Evolutionary conservation across 2,329 filamentous ascomycete species (phyloP).

Genomic region (Alternaria angustiovoidea): DNA sequence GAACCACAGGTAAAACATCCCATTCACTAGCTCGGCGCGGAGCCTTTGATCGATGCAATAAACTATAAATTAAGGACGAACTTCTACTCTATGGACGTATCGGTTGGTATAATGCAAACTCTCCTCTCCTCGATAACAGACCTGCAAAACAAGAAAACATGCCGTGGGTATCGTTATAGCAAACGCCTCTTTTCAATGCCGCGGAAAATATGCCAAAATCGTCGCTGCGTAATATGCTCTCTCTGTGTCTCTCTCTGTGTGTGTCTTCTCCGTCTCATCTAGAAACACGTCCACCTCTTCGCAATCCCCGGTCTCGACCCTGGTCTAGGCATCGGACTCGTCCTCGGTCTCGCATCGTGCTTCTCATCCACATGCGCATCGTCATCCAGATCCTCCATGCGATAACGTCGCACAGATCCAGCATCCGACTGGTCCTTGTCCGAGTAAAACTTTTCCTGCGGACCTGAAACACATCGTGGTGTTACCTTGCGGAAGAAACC

Average conservation of each 20-base stretch:
- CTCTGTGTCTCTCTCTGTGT: background rate
- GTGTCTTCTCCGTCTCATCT: background rate
- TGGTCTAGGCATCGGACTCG: conserved; percentile 20
- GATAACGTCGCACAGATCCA: conserved; percentile 50
- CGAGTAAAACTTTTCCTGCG: conserved; percentile 44
- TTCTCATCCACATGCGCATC: conserved; percentile 30
- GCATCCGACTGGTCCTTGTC: conserved; percentile 46
- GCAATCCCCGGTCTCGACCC: conserved; percentile 10
- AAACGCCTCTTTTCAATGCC: conserved; percentile 27
- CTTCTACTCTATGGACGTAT: conserved; percentile 25
- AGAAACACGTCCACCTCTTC: conserved; percentile 43
- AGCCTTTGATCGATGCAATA: background rate
- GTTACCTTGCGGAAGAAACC: conserved; percentile 43
- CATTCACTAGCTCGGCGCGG: background rate
- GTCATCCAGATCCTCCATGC: conserved; percentile 38
- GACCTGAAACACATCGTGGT: conserved; percentile 45
- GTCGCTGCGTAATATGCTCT: conserved; percentile 4
- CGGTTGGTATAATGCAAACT: conserved; percentile 25
- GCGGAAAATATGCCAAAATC: conserved; percentile 12
- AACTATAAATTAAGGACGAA: conserved; percentile 19
- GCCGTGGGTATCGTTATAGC: conserved; percentile 42
- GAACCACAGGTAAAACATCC: background rate
- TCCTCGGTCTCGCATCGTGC: conserved; percentile 22
- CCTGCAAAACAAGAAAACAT: conserved; percentile 24
- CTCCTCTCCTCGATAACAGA: conserved; percentile 20